phyloP scores from a whole-genome alignment of 768 basidiomycete species.

The Antrodiella citrinella region DNA sequence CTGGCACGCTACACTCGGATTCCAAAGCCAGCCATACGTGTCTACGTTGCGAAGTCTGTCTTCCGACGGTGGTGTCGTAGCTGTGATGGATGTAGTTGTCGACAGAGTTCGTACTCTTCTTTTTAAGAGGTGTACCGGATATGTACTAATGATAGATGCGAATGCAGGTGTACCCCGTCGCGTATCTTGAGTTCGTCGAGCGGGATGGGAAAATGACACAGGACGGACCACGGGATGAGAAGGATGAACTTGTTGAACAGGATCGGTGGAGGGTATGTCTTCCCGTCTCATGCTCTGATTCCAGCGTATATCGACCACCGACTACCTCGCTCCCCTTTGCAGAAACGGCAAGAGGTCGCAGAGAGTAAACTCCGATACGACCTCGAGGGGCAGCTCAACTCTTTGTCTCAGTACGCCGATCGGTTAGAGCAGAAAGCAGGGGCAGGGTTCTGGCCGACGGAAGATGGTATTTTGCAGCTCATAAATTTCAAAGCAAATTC shows the following conservation, averaged over 20 bases:
- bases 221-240: slow-evolving; percentile 60
- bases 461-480: slow-evolving; percentile 15
- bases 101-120: slow-evolving; percentile 39
- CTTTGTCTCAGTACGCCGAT: slow-evolving; percentile 55
- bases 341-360: slow-evolving; percentile 5
- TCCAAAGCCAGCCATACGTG: slow-evolving; percentile 54
- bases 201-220: slow-evolving; percentile 38
- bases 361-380: slow-evolving; percentile 41
- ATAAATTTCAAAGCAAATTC: no score
- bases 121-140: no score
- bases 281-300: neutral
- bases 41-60: slow-evolving; percentile 75
- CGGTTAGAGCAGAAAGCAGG: slow-evolving; percentile 54
- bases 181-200: slow-evolving; percentile 63
- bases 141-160: neutral
- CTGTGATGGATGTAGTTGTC: slow-evolving; percentile 68
- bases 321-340: neutral
- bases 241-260: slow-evolving; percentile 53
- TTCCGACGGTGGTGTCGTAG: slow-evolving; percentile 71
- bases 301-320: neutral
- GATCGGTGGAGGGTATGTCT: slow-evolving; percentile 64
- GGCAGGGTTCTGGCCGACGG: slow-evolving; percentile 24
- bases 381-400: slow-evolving; percentile 45
- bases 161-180: slow-evolving; percentile 59
- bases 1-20: slow-evolving; percentile 88